A percentile compares a stretch with the other conserved stretches of the same genome.
Evolutionary conservation across 2,329 filamentous ascomycete species (phyloP).

Genomic region (Drechmeria coniospora): DNA sequence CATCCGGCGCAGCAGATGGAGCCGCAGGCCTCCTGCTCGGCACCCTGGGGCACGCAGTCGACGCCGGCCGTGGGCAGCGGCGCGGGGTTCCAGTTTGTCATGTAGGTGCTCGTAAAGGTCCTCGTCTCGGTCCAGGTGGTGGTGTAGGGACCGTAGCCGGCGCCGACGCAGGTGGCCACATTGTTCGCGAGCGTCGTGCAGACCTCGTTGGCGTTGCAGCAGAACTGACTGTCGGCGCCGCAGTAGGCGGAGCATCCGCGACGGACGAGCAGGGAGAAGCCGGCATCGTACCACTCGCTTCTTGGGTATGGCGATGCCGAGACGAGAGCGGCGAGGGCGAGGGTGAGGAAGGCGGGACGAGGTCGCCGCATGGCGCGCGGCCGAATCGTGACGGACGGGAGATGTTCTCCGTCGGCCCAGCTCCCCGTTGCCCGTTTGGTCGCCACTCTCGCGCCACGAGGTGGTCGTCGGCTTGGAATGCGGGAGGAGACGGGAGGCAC

Average conservation of each 20-base stretch:
- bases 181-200: slow-evolving; percentile 35
- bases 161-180: slow-evolving; percentile 32
- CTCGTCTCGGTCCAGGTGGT: slow-evolving; percentile 46
- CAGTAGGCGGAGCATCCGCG: slow-evolving; percentile 37
- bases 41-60: slow-evolving; percentile 33
- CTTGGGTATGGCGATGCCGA: slow-evolving; percentile 33
- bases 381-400: no score
- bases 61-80: slow-evolving; percentile 27
- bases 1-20: slow-evolving; percentile 53
- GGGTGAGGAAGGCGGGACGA: slow-evolving; percentile 1
- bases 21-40: slow-evolving; percentile 48
- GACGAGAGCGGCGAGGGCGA: slow-evolving; percentile 9
- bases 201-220: slow-evolving; percentile 31
- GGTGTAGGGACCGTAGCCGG: slow-evolving; percentile 25
- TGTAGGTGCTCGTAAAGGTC: slow-evolving; percentile 44
- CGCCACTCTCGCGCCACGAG: no score
- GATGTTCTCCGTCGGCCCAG: no score
- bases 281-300: slow-evolving; percentile 30
- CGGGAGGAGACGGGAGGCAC: no score
- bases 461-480: no score
- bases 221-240: slow-evolving; percentile 38
- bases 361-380: slow-evolving; percentile 1
- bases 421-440: no score
- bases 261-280: slow-evolving; percentile 33
- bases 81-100: slow-evolving; percentile 30